phyloP scores from a whole-genome alignment of 2,329 filamentous ascomycete genomes.

The Neoscytalidium dimidiatum region DNA sequence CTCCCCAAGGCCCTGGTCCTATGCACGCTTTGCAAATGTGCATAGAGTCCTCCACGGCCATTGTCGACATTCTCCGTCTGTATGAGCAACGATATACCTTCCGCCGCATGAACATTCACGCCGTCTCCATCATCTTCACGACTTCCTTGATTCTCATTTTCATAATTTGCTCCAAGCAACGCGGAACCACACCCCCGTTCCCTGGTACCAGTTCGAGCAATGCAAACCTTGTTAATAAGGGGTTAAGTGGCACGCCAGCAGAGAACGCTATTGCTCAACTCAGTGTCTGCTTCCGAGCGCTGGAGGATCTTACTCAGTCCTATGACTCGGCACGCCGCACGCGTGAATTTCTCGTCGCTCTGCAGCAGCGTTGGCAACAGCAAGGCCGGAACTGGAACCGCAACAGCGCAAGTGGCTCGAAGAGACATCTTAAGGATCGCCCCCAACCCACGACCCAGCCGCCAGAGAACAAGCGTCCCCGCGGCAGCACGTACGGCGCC shows the following conservation, averaged over 20 bases:
- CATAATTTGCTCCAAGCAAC: slow-evolving; percentile 21
- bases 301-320: slow-evolving; percentile 18
- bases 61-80: slow-evolving; percentile 38
- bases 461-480: slow-evolving; percentile 13
- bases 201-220: neutral
- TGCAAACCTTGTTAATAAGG: neutral
- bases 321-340: slow-evolving; percentile 18
- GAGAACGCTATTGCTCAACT: slow-evolving; percentile 18
- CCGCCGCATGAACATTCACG: slow-evolving; percentile 22
- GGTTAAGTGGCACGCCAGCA: neutral
- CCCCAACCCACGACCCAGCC: neutral
- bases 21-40: slow-evolving; percentile 47
- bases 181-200: slow-evolving; percentile 4
- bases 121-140: slow-evolving; percentile 21
- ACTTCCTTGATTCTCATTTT: slow-evolving; percentile 21
- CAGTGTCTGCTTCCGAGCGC: slow-evolving; percentile 19
- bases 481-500: slow-evolving; percentile 14
- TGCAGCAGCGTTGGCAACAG: slow-evolving; percentile 17
- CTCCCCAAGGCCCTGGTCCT: slow-evolving; percentile 46
- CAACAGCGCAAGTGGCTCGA: neutral
- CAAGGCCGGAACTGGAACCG: neutral
- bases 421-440: slow-evolving; percentile 8
- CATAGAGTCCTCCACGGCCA: slow-evolving; percentile 44
- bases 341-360: slow-evolving; percentile 18
- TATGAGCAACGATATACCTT: slow-evolving; percentile 21